Base-by-base conservation (phyloP, 352 stramenopile species). In the Pythium insidiosum region DNA sequence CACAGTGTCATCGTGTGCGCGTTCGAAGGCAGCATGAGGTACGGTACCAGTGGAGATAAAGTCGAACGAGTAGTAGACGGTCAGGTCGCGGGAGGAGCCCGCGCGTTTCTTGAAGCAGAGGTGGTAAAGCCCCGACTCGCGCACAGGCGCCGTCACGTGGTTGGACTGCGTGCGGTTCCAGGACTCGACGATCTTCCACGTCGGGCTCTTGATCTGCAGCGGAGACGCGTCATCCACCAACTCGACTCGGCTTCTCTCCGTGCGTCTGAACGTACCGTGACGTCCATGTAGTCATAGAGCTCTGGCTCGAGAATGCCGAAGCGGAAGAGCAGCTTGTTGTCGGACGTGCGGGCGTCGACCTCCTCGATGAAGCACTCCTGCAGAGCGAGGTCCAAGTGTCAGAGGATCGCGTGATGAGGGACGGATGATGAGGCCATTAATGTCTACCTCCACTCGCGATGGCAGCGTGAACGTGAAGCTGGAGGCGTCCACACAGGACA, bases 1-100 rank as follows among this genome's bases (percentile, higher is more conserved):
- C n/a, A n/a, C n/a, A n/a, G n/a, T n/a, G n/a, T n/a, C n/a, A n/a
- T n/a, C n/a, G n/a, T n/a, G n/a, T n/a, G n/a, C n/a, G n/a, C n/a
- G n/a, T n/a, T n/a, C n/a, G n/a, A n/a, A n/a, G n/a, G n/a, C n/a
- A n/a, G n/a, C n/a, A n/a, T n/a, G n/a, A n/a, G 12, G 47, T n/a
- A n/a, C n/a, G n/a, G n/a, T n/a, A n/a, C 51, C 76, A 5, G 69
- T 81, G 15, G 69, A 83, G 59, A 89, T 80, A 34, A 89, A 84
- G 58, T 89, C 77, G 42, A 89, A 89, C 24, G 73, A 79, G 58
- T 91, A 87, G 53, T 84, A 87, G 38, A 88, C 69, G 13, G 51
- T 66, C 40, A 88, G 49, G 4, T 58, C 67, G 34, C 58, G 60
- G 25, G 70, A 88, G 35, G 73, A 58, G 41, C 74, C 73, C 22